These are phyloP conservation scores for Aspergillus phoenicis DNA, from an alignment of 2,329 filamentous ascomycete species.

Conservation along the genomic window DNA sequence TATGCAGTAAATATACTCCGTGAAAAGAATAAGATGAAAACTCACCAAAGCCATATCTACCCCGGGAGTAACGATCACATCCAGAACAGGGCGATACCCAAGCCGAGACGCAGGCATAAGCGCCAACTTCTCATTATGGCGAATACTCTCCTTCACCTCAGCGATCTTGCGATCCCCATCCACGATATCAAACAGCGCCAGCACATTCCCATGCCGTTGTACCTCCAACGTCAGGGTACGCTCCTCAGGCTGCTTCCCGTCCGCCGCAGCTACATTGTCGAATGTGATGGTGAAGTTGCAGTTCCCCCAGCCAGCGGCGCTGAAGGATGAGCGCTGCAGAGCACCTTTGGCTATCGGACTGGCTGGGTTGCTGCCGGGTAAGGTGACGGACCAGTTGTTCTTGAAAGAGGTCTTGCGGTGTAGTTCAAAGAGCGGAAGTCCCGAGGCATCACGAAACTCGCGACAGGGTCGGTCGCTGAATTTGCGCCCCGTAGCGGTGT, in stretches of 20 bases:
- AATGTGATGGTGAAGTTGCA: slow-evolving; percentile 27
- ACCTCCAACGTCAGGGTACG: slow-evolving; percentile 23
- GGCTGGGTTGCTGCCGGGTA: slow-evolving; percentile 25
- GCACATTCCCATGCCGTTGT: slow-evolving; percentile 20
- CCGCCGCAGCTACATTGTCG: slow-evolving; percentile 25
- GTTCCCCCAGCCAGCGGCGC: slow-evolving; percentile 8
- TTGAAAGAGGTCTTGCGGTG: slow-evolving; percentile 18
- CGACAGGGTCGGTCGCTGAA: slow-evolving; percentile 27
- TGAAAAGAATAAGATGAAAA: background rate
- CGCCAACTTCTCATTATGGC: slow-evolving; percentile 21
- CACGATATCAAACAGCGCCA: slow-evolving; percentile 24
- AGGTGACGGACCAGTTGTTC: slow-evolving; percentile 24
- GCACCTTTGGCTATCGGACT: slow-evolving; percentile 16
- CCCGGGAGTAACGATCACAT: slow-evolving; percentile 26
- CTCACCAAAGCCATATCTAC: slow-evolving; percentile 31
- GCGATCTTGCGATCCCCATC: slow-evolving; percentile 26
- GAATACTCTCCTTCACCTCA: slow-evolving; percentile 23
- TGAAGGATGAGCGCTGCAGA: slow-evolving; percentile 13
- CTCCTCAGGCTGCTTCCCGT: slow-evolving; percentile 21
- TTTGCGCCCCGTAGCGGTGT: slow-evolving; percentile 30
- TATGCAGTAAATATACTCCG: background rate
- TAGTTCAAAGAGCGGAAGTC: slow-evolving; percentile 33
- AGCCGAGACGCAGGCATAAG: slow-evolving; percentile 20
- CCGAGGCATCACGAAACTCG: slow-evolving; percentile 33
- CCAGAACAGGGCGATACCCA: slow-evolving; percentile 29